Conservation (phyloP, 1,139 yeast species). For the Sugiyamaella sp. region DNA sequence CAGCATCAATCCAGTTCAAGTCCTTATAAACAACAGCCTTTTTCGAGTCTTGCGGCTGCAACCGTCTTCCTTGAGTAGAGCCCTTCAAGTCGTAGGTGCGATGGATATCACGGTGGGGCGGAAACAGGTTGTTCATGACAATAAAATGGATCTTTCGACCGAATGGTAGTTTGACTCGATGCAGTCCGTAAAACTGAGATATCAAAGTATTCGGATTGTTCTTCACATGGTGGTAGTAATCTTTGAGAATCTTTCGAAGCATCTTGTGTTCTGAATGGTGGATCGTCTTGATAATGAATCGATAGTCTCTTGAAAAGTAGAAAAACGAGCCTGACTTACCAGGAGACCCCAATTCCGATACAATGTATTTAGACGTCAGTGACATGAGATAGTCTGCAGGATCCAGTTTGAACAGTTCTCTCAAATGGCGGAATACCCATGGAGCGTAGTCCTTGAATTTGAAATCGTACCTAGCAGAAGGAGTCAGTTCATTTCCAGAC, state of each 20-base stretch:
- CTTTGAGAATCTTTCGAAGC: slow-evolving; percentile 69
- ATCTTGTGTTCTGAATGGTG: slow-evolving; percentile 92
- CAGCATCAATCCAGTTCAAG: slow-evolving; percentile 77
- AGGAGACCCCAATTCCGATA: slow-evolving; percentile 92
- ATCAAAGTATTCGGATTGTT: slow-evolving; percentile 84
- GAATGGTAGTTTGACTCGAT: slow-evolving; percentile 87
- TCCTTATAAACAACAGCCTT: slow-evolving; percentile 65
- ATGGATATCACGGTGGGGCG: slow-evolving; percentile 90
- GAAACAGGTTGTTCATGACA: slow-evolving; percentile 96
- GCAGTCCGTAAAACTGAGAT: slow-evolving; percentile 94
- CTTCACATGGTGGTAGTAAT: slow-evolving; percentile 80
- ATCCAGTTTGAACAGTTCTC: slow-evolving; percentile 80
- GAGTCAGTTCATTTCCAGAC: slow-evolving; percentile 87
- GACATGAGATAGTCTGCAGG: slow-evolving; percentile 96
- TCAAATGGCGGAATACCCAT: slow-evolving; percentile 84
- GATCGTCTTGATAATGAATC: slow-evolving; percentile 93
- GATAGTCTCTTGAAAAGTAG: slow-evolving; percentile 89
- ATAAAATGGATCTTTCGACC: slow-evolving; percentile 87
- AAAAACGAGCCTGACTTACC: slow-evolving; percentile 97
- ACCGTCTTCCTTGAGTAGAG: slow-evolving; percentile 77
- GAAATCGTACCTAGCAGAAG: slow-evolving; percentile 92
- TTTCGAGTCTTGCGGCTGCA: slow-evolving; percentile 29
- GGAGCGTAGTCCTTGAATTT: slow-evolving; percentile 97
- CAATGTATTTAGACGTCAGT: slow-evolving; percentile 86
- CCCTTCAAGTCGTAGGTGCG: slow-evolving; percentile 91